These are phyloP conservation scores for Debaryomyces sp. DNA, from an alignment of 1,139 yeast species.

Conservation along the genomic window DNA sequence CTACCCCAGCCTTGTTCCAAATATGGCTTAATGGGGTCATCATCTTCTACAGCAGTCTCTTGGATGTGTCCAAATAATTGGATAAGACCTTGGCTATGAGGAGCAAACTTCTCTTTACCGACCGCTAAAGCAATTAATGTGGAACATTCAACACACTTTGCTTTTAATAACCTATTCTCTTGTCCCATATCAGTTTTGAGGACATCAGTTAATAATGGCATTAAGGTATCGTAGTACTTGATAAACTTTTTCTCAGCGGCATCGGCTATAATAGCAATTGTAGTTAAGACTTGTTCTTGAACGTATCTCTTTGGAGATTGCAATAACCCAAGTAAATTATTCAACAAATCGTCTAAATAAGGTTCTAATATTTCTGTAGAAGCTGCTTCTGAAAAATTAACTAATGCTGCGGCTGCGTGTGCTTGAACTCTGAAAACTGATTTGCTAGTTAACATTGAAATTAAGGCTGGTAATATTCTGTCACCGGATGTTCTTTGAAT, in stretches of 20 bases:
- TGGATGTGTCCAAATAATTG: constrained; percentile 77
- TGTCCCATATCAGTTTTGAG: constrained; percentile 77
- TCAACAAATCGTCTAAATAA: constrained; percentile 76
- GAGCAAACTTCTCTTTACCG: constrained; percentile 84
- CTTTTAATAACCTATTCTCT: constrained; percentile 79
- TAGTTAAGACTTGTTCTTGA: constrained; percentile 95
- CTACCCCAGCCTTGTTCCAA: constrained; percentile 97
- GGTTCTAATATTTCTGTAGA: constrained; percentile 87
- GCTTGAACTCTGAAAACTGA: constrained; percentile 93
- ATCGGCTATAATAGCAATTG: constrained; percentile 96
- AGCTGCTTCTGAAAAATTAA: constrained; percentile 92
- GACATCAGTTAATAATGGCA: constrained; percentile 86
- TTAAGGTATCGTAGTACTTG: constrained; percentile 90
- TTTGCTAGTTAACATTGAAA: constrained; percentile 70
- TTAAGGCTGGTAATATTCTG: constrained; percentile 82
- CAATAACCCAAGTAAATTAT: constrained; percentile 71
- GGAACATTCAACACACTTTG: constrained; percentile 94
- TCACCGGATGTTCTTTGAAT: constrained; percentile 83
- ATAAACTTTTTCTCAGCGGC: constrained; percentile 91
- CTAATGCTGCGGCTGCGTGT: constrained; percentile 98
- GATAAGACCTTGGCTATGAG: constrained; percentile 75
- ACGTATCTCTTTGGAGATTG: constrained; percentile 90
- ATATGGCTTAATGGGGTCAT: constrained; percentile 86
- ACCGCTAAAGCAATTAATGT: constrained; percentile 96
- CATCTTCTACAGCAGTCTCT: constrained; percentile 55